phyloP scores from a whole-genome alignment of 2,329 filamentous ascomycete genomes.

The Dactylonectria estremocensis region DNA sequence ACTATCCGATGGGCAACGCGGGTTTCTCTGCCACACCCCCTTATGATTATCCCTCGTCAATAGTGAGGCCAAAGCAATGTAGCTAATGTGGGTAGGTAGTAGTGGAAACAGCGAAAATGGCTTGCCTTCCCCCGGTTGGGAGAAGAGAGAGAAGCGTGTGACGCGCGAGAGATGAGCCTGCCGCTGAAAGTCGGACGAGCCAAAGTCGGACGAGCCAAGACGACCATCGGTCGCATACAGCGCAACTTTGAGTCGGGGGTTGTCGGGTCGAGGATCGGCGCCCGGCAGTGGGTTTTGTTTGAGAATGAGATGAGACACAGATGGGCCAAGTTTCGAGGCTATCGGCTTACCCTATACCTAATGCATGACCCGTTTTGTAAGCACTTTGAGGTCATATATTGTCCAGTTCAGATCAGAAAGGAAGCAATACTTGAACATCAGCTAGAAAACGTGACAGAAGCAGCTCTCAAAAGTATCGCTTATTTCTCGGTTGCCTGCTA shows the following conservation, averaged over 20 bases:
- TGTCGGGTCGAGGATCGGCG: neutral
- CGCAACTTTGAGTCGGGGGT: constrained; percentile 31
- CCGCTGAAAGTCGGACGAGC: constrained; percentile 3
- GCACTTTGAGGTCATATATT: neutral
- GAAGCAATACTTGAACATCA: too few species aligned
- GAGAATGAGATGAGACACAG: neutral
- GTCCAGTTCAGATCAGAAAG: neutral
- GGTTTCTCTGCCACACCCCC: constrained; percentile 9
- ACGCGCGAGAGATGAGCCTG: constrained; percentile 4
- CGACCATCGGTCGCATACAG: constrained; percentile 14
- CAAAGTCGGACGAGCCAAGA: constrained; percentile 25
- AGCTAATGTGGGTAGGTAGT: constrained; percentile 10
- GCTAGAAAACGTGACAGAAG: too few species aligned
- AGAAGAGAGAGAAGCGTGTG: constrained; percentile 3
- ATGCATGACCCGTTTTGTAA: neutral
- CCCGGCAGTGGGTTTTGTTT: neutral
- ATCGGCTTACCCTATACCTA: constrained; percentile 8
- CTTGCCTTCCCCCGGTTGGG: neutral
- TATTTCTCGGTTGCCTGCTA: neutral
- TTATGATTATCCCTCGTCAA: constrained; percentile 8
- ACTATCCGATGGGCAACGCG: constrained; percentile 19
- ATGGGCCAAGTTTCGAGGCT: neutral
- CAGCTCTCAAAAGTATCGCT: too few species aligned
- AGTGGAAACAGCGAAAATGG: constrained; percentile 1
- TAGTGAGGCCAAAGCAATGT: neutral